phyloP scores from a whole-genome alignment of 202 grass and related monocot genomes.

The Schoenoplectus tabernaemontani region DNA sequence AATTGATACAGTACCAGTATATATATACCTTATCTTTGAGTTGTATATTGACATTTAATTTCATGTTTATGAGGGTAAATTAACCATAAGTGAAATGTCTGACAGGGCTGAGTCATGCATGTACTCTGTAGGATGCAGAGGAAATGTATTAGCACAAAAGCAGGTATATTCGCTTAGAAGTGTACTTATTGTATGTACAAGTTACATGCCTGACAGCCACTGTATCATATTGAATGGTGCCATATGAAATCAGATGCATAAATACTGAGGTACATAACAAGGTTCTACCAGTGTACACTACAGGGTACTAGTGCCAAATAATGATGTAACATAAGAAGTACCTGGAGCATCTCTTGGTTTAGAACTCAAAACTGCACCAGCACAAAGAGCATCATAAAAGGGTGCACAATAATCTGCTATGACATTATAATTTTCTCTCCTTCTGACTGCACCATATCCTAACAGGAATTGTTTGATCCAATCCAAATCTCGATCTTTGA shows the following conservation, averaged over 20 bases:
- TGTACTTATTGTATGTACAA: neutral
- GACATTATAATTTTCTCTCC: conserved; percentile 19
- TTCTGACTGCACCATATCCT: conserved; percentile 19
- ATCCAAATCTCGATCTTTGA: conserved; percentile 11
- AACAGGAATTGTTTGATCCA: conserved; percentile 31
- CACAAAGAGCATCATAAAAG: conserved; percentile 21
- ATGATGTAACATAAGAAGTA: neutral
- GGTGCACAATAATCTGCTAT: conserved; percentile 8
- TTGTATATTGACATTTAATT: neutral
- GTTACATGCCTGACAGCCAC: too few species aligned
- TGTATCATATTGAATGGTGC: too few species aligned
- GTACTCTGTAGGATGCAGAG: neutral
- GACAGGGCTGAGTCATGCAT: neutral
- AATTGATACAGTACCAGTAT: neutral
- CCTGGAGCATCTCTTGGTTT: neutral
- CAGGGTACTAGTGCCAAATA: neutral
- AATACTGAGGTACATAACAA: too few species aligned
- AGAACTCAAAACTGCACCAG: neutral
- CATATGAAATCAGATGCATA: too few species aligned
- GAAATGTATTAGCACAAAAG: neutral
- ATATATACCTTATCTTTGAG: neutral
- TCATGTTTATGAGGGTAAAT: neutral
- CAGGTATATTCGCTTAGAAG: too few species aligned
- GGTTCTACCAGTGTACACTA: too few species aligned
- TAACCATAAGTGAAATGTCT: neutral